phyloP scores from a whole-genome alignment of 1,139 yeast species.

The Meyerozyma smithsonii region DNA sequence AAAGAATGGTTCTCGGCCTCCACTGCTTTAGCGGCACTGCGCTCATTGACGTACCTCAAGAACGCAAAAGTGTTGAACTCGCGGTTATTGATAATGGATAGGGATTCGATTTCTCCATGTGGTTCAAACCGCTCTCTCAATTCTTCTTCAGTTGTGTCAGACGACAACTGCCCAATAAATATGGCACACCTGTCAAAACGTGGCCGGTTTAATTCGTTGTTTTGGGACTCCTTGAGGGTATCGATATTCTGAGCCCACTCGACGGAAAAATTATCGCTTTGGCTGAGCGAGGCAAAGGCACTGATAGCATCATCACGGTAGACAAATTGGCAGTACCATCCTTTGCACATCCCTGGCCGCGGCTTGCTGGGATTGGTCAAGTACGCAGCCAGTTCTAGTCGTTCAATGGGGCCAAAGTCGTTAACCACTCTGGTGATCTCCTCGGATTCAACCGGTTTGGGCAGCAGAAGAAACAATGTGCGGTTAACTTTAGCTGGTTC shows the following conservation, averaged over 20 bases:
- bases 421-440: slow-evolving; percentile 37
- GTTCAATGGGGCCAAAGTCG: slow-evolving; percentile 72
- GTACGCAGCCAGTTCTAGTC: slow-evolving; percentile 48
- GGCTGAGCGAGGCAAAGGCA: slow-evolving; percentile 70
- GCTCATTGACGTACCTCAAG: slow-evolving; percentile 56
- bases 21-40: slow-evolving; percentile 79
- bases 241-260: slow-evolving; percentile 87
- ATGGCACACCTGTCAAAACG: slow-evolving; percentile 66
- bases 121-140: slow-evolving; percentile 53
- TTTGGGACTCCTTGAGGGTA: slow-evolving; percentile 4
- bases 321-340: slow-evolving; percentile 80
- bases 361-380: slow-evolving; percentile 27
- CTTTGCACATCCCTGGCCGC: slow-evolving; percentile 23
- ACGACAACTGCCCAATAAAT: slow-evolving; percentile 70
- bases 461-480: slow-evolving; percentile 56
- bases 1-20: slow-evolving; percentile 78
- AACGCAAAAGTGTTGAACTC: slow-evolving; percentile 55
- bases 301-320: slow-evolving; percentile 88
- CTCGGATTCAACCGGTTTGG: slow-evolving; percentile 8
- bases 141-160: slow-evolving; percentile 49
- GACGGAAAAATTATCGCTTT: slow-evolving; percentile 47
- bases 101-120: slow-evolving; percentile 62
- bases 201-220: slow-evolving; percentile 3
- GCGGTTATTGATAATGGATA: slow-evolving; percentile 40
- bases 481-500: slow-evolving; percentile 90